Conservation (phyloP, 495 filamentous ascomycete species). For the Chaetomium tenue region DNA sequence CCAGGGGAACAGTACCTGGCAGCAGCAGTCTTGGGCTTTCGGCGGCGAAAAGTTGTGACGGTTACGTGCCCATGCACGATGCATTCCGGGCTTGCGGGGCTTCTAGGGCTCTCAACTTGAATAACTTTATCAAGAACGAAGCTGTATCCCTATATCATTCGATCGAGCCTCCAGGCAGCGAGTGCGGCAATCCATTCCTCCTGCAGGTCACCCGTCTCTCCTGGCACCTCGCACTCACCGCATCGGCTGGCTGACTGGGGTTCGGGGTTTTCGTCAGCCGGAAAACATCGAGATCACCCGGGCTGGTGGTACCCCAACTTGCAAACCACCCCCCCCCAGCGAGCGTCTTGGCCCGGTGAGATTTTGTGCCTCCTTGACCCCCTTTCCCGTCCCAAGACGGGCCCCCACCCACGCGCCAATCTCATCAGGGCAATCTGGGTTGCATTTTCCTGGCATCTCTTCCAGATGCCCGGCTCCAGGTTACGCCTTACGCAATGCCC, state of each 20-base stretch:
- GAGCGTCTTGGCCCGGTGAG: background rate
- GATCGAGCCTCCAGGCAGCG: too few relatives aligned
- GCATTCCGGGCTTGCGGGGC: too few relatives aligned
- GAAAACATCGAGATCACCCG: background rate
- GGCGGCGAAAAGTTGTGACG: too few relatives aligned
- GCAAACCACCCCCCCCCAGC: background rate
- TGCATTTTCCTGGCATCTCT: conserved; percentile 22
- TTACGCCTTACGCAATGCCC: background rate
- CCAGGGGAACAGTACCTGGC: too few relatives aligned
- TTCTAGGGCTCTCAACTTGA: too few relatives aligned
- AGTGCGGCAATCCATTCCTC: too few relatives aligned
- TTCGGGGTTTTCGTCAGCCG: background rate
- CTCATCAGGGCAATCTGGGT: conserved; percentile 30
- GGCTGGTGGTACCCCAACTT: background rate
- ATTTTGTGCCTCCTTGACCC: conserved; percentile 3
- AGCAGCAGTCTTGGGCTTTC: background rate
- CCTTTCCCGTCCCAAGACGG: background rate
- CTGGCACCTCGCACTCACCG: background rate
- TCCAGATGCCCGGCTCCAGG: conserved; percentile 19
- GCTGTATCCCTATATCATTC: too few relatives aligned
- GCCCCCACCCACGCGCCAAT: conserved; percentile 1
- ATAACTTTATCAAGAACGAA: too few relatives aligned
- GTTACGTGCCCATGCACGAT: too few relatives aligned
- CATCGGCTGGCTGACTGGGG: background rate
- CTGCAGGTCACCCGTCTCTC: too few relatives aligned